Evolutionary conservation across 805 yeast species (phyloP).

Genomic region (Osmozyma mogii): DNA sequence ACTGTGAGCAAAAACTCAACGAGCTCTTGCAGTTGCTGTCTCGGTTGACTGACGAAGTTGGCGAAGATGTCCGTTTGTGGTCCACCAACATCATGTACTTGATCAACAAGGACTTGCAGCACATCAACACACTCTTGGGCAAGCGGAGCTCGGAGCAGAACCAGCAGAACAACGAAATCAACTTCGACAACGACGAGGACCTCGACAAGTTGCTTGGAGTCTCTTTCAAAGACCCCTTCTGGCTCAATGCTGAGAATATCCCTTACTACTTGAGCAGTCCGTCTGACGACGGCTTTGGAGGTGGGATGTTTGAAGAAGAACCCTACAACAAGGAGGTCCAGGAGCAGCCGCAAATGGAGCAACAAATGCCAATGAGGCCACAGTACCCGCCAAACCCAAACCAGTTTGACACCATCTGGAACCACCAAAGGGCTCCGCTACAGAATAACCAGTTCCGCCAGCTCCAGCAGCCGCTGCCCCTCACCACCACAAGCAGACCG

Average conservation of each 20-base stretch:
- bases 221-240: conserved; percentile 41
- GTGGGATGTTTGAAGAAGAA: too few species aligned
- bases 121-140: conserved; percentile 17
- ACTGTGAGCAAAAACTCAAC: conserved; percentile 17
- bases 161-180: conserved; percentile 1
- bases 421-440: too few species aligned
- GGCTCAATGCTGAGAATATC: conserved; percentile 42
- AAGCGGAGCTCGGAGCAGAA: background rate
- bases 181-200: conserved; percentile 9
- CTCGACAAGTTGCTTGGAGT: conserved; percentile 35
- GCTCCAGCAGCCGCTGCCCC: too few species aligned
- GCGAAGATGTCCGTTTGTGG: conserved; percentile 21
- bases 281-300: conserved; percentile 2
- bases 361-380: too few species aligned
- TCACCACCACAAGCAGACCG: too few species aligned
- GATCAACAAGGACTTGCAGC: conserved; percentile 22
- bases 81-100: conserved; percentile 25
- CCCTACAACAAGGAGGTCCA: too few species aligned
- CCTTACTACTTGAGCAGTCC: conserved; percentile 23
- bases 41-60: conserved; percentile 13
- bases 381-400: too few species aligned
- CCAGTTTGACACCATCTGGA: too few species aligned
- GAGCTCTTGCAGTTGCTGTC: conserved; percentile 18
- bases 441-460: too few species aligned
- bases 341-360: too few species aligned